These are phyloP conservation scores for Lavandula angustifolia DNA, from an alignment of 257 asterid species.

Conservation along the genomic window DNA sequence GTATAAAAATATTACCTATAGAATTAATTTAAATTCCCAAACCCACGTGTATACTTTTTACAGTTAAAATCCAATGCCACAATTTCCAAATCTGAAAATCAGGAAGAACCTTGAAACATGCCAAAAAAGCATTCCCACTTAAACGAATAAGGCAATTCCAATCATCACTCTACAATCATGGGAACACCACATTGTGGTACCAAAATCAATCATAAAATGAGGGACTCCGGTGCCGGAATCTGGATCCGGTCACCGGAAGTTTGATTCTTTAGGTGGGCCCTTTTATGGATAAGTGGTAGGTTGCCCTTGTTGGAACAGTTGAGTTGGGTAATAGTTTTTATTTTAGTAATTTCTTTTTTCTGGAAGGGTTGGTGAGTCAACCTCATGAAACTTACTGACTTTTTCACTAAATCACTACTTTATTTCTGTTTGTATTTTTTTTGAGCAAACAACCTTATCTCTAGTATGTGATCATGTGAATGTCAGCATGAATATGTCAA, in stretches of 20 bases:
- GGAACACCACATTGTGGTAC: constrained; percentile 12
- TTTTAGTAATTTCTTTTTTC: neutral
- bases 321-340: too few relatives aligned
- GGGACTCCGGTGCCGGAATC: constrained; percentile 29
- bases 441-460: too few relatives aligned
- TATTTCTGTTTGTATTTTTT: too few relatives aligned
- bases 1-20: too few relatives aligned
- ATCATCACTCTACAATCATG: too few relatives aligned
- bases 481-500: too few relatives aligned
- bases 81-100: neutral
- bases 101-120: neutral
- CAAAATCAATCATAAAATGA: neutral
- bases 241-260: constrained; percentile 11
- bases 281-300: neutral
- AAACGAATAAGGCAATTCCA: constrained; percentile 1
- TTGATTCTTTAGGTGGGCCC: constrained; percentile 2
- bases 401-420: too few relatives aligned
- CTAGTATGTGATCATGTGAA: too few relatives aligned
- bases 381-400: too few relatives aligned
- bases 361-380: neutral
- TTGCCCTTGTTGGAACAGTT: constrained; percentile 20
- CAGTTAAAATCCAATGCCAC: neutral
- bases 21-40: too few relatives aligned
- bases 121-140: constrained; percentile 14
- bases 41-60: neutral